Evolutionary conservation across 495 filamentous ascomycete genomes (phyloP), one percentile per base, ranked within the genome.

Genomic region (Talaromyces thailandensis): DNA sequence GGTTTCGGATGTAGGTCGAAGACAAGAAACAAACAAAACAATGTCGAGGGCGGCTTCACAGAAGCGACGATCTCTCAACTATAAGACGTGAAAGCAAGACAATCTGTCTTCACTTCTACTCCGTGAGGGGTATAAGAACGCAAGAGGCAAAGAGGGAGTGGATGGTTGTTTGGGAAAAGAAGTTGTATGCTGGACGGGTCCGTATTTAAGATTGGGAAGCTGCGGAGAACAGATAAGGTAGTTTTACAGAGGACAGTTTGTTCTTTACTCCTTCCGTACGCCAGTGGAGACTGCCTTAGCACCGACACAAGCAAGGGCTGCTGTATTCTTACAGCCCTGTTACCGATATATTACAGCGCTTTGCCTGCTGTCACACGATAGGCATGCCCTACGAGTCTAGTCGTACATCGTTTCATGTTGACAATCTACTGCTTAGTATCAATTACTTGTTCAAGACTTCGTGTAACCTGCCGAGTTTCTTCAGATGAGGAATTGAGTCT

Each of bases 191-290:
- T 9, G 16, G 37, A 3, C n/a, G 12, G 40, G 7, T 4, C 35
- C 2, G 32, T 43, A 63, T 55, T 59, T 64, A 66, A 68, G 68
- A 61, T n/a, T 63, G 51, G 51, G 51, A 24, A 53, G 51, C 51
- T 28, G 51, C 51, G 51, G 51, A 24, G 51, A 24, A n/a, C 12
- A 40, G 51, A 55, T 29, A 8, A n/a, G n/a, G n/a, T n/a, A n/a
- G n/a, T n/a, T n/a, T n/a, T n/a, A 57, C 69, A 72, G 60, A 79
- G 77, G 77, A 76, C 77, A 79, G 77, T 76, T 75, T 79, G 77
- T 78, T 78, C 77, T 77, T 75, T 76, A 48, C 43, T 48, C 43
- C 43, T 48, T 48, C 43, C 43, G 43, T 48, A 48, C 43, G 35
- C 35, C 12, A 40, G 35, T 48, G 43, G 43, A 8, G n/a, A 48